Evolutionary conservation across 2,329 filamentous ascomycete species (phyloP).

Genomic region (Scedosporium aurantiacum): DNA sequence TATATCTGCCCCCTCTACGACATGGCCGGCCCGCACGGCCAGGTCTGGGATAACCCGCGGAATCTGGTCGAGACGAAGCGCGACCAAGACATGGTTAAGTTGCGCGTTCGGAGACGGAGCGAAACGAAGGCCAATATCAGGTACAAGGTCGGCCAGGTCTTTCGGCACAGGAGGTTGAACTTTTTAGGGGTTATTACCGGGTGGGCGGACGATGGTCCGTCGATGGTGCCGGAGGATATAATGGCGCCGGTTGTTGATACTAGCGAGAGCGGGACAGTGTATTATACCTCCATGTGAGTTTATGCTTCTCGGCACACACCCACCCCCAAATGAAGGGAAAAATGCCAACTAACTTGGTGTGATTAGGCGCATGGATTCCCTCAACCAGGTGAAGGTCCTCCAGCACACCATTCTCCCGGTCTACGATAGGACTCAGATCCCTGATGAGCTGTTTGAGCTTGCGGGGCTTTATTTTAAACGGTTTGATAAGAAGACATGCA

Average conservation of each 20-base stretch:
- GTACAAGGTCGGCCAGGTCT: constrained; percentile 71
- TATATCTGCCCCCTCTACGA: constrained; percentile 4
- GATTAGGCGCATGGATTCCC: constrained; percentile 4
- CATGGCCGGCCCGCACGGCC: neutral
- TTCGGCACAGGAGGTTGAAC: constrained; percentile 68
- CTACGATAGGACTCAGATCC: constrained; percentile 30
- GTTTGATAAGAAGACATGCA: constrained; percentile 55
- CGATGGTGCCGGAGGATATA: neutral
- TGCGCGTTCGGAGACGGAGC: neutral
- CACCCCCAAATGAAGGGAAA: neutral
- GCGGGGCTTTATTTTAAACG: constrained; percentile 84
- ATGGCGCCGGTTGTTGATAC: constrained; percentile 10
- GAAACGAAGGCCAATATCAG: neutral
- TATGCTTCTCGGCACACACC: neutral
- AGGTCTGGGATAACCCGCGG: constrained; percentile 11
- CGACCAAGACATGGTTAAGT: constrained; percentile 30
- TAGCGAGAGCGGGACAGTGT: constrained; percentile 53
- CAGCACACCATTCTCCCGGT: constrained; percentile 58
- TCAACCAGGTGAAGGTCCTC: constrained; percentile 36
- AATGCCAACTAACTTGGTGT: constrained; percentile 36
- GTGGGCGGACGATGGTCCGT: constrained; percentile 45
- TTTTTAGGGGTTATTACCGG: constrained; percentile 77
- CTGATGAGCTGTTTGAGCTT: constrained; percentile 49
- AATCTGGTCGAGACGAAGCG: constrained; percentile 21
- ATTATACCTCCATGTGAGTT: constrained; percentile 80